Base-by-base conservation (phyloP, 2,329 filamentous ascomycete genomes). In the Nakataea oryzae region DNA sequence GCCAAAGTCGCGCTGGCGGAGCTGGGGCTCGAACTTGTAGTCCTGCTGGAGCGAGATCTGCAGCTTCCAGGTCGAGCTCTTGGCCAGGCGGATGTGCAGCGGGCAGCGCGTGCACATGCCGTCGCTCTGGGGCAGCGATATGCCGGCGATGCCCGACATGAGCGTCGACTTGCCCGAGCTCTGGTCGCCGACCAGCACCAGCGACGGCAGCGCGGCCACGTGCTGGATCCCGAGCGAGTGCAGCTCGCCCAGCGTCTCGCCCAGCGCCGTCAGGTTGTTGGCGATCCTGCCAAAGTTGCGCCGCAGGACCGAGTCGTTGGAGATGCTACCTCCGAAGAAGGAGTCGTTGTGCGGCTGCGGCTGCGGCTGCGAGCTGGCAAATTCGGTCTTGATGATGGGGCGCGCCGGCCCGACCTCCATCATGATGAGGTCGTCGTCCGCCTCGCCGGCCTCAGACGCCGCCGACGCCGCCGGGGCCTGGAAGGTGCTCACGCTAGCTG, bases 101-200 rank as follows among this genome's bases (percentile, higher is more conserved):
- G 91, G 91, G 63, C 90, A 96, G 0, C 88, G 77, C 0, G 92
- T 96, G 69, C 92, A 96, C 0, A 88, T 89, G 0, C 87, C 88
- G 4, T 83, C 82, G 54, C 82, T 84, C 1, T 88, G 81, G 0
- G 91, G 91, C 0, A 93, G 83, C 26, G 86, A 86, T 28, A 95
- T 86, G 4, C 87, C 88, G 0, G 82, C 79, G 58, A 89, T 82
- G 0, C 83, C 86, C 14, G 86, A 86, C 81, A 83, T 83, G 6
- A 83, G 69, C 30, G 77, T 91, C 0, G 87, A 91, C 70, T 96
- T 96, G 0, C 92, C 93, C 0, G 91, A 88, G 0, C 85, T 90
- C 69, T 96, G 92, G 59, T 96, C 91, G 0, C 92, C 92, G 0
- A 96, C 85, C 0, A 96, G 83, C 7, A 93, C 89, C 12, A 96